Conservation (phyloP, 2,329 filamentous ascomycete genomes). For the Colletotrichum nymphaeae region DNA sequence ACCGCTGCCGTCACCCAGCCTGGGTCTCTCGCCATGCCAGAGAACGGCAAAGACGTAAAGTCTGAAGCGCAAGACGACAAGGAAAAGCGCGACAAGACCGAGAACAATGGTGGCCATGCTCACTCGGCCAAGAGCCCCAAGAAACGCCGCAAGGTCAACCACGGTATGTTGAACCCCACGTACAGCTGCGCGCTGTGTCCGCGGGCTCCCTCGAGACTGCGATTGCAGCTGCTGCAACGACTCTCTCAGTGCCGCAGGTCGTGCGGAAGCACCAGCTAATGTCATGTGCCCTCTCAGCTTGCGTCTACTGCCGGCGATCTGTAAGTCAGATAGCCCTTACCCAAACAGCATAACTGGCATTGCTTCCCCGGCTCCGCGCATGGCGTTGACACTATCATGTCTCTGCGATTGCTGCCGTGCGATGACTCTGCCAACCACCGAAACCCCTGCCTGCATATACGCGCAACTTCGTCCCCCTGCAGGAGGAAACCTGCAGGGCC, state of each 20-base stretch:
- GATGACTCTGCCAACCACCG: slow-evolving; percentile 23
- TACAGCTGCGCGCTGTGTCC: not conserved
- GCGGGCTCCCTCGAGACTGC: slow-evolving; percentile 25
- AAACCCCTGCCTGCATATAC: slow-evolving; percentile 23
- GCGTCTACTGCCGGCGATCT: slow-evolving; percentile 90
- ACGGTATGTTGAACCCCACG: slow-evolving; percentile 73
- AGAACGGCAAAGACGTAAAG: slow-evolving; percentile 51
- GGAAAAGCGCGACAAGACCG: slow-evolving; percentile 39
- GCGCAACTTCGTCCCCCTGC: not conserved
- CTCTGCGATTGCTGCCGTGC: slow-evolving; percentile 23
- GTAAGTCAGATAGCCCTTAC: slow-evolving; percentile 68
- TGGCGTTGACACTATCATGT: slow-evolving; percentile 18
- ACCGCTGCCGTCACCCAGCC: not conserved
- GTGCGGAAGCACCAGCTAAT: slow-evolving; percentile 45
- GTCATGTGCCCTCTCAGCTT: slow-evolving; percentile 68
- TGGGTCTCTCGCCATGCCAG: slow-evolving; percentile 44
- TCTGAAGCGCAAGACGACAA: slow-evolving; percentile 50
- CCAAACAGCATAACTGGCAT: slow-evolving; percentile 42
- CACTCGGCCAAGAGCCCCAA: slow-evolving; percentile 69
- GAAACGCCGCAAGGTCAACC: slow-evolving; percentile 90
- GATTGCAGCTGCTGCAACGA: slow-evolving; percentile 30
- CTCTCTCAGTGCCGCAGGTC: slow-evolving; percentile 35
- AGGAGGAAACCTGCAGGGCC: slow-evolving; percentile 1
- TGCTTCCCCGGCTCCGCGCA: not conserved
- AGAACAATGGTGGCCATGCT: slow-evolving; percentile 45